phyloP scores from a whole-genome alignment of 2,329 filamentous ascomycete genomes.

The Microsporum ferrugineum region DNA sequence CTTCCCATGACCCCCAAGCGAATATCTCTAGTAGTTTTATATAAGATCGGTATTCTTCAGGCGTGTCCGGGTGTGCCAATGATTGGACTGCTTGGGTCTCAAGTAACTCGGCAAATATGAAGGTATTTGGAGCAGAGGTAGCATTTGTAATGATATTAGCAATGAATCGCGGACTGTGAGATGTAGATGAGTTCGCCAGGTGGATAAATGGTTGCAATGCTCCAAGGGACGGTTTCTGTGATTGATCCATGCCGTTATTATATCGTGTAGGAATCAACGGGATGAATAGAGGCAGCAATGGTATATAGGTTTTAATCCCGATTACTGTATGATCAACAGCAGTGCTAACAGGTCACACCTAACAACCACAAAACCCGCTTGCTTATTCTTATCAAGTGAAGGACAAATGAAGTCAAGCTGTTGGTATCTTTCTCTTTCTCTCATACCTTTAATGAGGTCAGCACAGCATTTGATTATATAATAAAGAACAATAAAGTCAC shows the following conservation, averaged over 20 bases:
- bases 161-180: slow-evolving; percentile 63
- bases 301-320: neutral
- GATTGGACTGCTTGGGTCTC: slow-evolving; percentile 66
- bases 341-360: no score
- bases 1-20: slow-evolving; percentile 77
- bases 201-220: slow-evolving; percentile 73
- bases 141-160: slow-evolving; percentile 78
- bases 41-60: slow-evolving; percentile 52
- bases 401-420: neutral
- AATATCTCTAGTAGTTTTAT: slow-evolving; percentile 75
- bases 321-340: neutral
- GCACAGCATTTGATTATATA: neutral
- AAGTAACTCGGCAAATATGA: slow-evolving; percentile 88
- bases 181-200: slow-evolving; percentile 67
- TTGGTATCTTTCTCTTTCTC: neutral
- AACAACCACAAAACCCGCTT: neutral
- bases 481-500: neutral
- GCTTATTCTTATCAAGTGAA: neutral
- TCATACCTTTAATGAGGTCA: neutral
- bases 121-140: slow-evolving; percentile 81
- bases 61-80: slow-evolving; percentile 43
- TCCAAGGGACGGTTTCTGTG: slow-evolving; percentile 44
- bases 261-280: neutral
- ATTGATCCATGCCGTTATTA: slow-evolving; percentile 32
- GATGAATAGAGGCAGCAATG: no score